Evolutionary conservation across 108 stramenopile genomes (phyloP), one percentile per base, ranked within the genome.

Genomic region (Stephanodiscus triporus): DNA sequence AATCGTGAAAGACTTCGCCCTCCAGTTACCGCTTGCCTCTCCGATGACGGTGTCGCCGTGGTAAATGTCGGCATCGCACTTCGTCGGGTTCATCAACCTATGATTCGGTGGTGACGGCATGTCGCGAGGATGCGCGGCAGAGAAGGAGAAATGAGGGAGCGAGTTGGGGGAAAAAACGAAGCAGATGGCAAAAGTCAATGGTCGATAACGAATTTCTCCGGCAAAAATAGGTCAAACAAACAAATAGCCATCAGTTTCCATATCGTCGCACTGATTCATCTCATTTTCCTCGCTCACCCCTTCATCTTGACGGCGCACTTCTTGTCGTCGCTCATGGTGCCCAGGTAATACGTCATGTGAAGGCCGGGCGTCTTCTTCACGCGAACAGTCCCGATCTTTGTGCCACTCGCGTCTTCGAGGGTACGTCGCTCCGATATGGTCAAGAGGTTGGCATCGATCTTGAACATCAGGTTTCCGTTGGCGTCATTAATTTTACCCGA

Each of bases 1-100:
- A 27, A 69, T 69, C 56, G 9, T 58, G 68, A 69, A 69, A 16
- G 55, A 9, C 22, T 69, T 69, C 34, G 68, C 68, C 26, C 68
- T 56, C 68, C 68, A 69, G 32, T 69, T 69, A 0, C 68, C 68
- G 57, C 57, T 59, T 22, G 58, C 47, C 68, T 56, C 42, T 13
- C 68, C 68, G 14, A 69, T 59, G 22, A 59, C 58, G 5, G 30
- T 49, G 27, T 69, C 68, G 27, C 47, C 47, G 9, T 53, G 68
- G 23, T 48, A 48, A 26, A 69, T 69, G 56, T 69, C 58, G 16
- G 68, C 68, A 59, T 69, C 58, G 34, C 68, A 69, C 45, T 69
- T 69, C 57, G 24, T 69, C 1, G n/a, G 17, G 30, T 69, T 69
- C 57, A 69, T 20, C 45, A 69, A 20, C 19, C 68, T 58, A 14